Evolutionary conservation across 108 stramenopile species (phyloP), one percentile per base, ranked within the genome.

Genomic region (Conticribra weissflogii): DNA sequence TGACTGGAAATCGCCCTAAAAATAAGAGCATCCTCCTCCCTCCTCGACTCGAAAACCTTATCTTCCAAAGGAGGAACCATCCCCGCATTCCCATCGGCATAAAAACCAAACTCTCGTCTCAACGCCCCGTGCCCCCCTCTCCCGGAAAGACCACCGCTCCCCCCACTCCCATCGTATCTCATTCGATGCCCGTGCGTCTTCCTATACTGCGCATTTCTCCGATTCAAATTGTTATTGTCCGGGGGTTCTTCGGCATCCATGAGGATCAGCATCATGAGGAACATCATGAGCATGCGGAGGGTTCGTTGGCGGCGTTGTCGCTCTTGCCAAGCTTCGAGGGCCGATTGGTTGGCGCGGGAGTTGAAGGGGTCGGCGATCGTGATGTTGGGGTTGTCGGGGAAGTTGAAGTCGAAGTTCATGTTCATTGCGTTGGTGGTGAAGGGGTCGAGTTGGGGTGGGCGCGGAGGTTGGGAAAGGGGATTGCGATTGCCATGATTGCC

Each of bases 161-260:
- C n/a, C n/a, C n/a, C n/a, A n/a, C n/a, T n/a, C n/a, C n/a, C n/a
- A n/a, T n/a, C n/a, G n/a, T n/a, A n/a, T n/a, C n/a, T n/a, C n/a
- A n/a, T n/a, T n/a, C n/a, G n/a, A n/a, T n/a, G n/a, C n/a, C n/a
- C n/a, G n/a, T n/a, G n/a, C n/a, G n/a, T n/a, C n/a, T n/a, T n/a
- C n/a, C 36, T 41, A 12, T 41, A 12, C 5, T 41, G 36, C 5
- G 19, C 33, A 7, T 61, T 63, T n/a, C 63, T 21, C 17, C 49
- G 68, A 28, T 29, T 14, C 31, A 24, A 12, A 4, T 61, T 60
- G 55, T 23, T 68, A 36, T 53, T 25, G 68, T 62, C 48, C 47
- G 61, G 71, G 48, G 79, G 80, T 57, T 90, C 90, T 52, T 94
- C 93, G 21, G 87, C 89, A 50, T 94, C 93, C 93, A 92, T 94